Percentiles rank a stretch among this genome's conserved stretches.
Evolutionary conservation across 2,329 filamentous ascomycete genomes (phyloP).

Genomic region (Curvularia hawaiiensis): DNA sequence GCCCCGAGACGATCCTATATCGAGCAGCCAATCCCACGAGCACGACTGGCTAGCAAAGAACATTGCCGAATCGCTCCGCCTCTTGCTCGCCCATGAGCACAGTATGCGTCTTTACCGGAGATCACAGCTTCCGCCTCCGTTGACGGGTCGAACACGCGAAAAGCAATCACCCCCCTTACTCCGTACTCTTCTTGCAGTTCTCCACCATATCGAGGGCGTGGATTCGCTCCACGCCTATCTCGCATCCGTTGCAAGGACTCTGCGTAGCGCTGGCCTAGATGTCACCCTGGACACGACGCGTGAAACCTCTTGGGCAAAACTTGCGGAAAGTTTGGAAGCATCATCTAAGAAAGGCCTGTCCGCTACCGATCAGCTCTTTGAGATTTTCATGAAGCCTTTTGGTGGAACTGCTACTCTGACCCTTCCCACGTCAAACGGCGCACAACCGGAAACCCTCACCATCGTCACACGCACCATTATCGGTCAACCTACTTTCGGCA

Average conservation of each 20-base stretch:
- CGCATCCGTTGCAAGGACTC: conserved; percentile 19
- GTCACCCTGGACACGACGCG: conserved; percentile 31
- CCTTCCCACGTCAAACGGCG: conserved; percentile 29
- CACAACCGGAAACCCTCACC: conserved; percentile 29
- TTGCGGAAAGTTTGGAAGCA: conserved; percentile 36
- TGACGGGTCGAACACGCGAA: conserved; percentile 57
- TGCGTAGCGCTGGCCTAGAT: conserved; percentile 39
- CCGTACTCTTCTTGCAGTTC: conserved; percentile 60
- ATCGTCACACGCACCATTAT: conserved; percentile 42
- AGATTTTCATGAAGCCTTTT: conserved; percentile 36
- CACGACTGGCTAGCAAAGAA: conserved; percentile 64
- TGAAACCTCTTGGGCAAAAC: conserved; percentile 35
- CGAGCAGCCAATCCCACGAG: conserved; percentile 30
- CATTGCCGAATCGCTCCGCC: conserved; percentile 69
- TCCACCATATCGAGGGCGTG: conserved; percentile 55
- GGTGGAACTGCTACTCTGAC: conserved; percentile 36
- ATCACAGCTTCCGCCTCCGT: conserved; percentile 65
- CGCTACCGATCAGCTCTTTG: conserved; percentile 40
- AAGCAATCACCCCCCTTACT: conserved; percentile 62
- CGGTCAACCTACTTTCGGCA: conserved; percentile 42
- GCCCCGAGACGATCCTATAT: conserved; percentile 57
- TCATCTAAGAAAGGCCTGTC: conserved; percentile 35
- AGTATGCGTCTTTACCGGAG: conserved; percentile 73
- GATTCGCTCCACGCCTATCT: conserved; percentile 46
- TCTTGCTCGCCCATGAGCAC: conserved; percentile 81